Percentiles rank a stretch among this genome's conserved stretches.
These are phyloP conservation scores for Austroboletus olivaceoglutinosus DNA, from an alignment of 1,284 basidiomycete genomes.

Conservation along the genomic window DNA sequence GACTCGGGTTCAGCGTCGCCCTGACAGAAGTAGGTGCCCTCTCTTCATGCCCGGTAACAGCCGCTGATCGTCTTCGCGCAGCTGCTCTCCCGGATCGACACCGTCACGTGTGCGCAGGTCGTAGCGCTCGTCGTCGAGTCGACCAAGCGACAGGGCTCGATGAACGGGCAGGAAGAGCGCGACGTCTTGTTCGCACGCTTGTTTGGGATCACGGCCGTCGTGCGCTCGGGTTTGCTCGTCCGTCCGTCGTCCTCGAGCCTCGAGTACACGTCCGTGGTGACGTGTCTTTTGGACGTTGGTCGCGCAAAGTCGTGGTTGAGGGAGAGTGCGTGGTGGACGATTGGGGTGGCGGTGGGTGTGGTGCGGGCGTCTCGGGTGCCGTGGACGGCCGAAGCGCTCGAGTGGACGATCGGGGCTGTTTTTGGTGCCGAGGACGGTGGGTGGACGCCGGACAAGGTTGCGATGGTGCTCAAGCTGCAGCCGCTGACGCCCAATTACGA, in stretches of 20 bases:
- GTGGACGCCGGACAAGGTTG: constrained; percentile 90
- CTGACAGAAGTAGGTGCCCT: constrained; percentile 78
- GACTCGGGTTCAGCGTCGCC: constrained; percentile 93
- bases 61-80: constrained; percentile 29
- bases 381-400: constrained; percentile 74
- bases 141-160: constrained; percentile 66
- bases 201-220: constrained; percentile 83
- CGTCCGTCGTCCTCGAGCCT: constrained; percentile 57
- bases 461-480: constrained; percentile 74
- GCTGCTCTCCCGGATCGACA: constrained; percentile 80
- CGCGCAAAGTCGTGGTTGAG: constrained; percentile 88
- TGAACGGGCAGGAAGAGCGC: constrained; percentile 89
- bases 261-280: constrained; percentile 62
- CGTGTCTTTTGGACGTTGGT: constrained; percentile 68
- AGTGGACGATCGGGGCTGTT: constrained; percentile 50
- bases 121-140: constrained; percentile 69
- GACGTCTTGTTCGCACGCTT: constrained; percentile 91
- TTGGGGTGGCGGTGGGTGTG: constrained; percentile 63
- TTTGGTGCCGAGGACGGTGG: constrained; percentile 31
- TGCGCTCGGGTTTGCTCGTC: constrained; percentile 79
- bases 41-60: background rate
- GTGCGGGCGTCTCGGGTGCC: constrained; percentile 55
- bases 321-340: constrained; percentile 89
- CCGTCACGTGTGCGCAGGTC: constrained; percentile 76
- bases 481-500: constrained; percentile 54